Evolutionary conservation across 345 rosid species (phyloP).

Genomic region (Eucalyptus melliodora): DNA sequence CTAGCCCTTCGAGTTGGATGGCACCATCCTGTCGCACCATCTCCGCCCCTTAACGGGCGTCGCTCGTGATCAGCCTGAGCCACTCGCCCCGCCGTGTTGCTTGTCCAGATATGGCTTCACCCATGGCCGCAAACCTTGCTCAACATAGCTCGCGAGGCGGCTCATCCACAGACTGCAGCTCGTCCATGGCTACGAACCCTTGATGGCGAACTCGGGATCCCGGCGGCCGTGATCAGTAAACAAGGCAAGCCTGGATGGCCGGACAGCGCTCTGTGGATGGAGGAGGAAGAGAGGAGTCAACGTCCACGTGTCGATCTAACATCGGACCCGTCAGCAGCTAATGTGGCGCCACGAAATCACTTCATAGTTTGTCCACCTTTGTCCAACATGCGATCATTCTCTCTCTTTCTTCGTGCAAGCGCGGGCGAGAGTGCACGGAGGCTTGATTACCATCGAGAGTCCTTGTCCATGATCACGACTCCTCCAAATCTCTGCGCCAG

Average conservation of each 20-base stretch:
- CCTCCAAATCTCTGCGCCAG: background rate
- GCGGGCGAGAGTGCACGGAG: background rate
- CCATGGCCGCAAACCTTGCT: background rate
- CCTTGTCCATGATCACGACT: background rate
- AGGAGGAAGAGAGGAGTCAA: background rate
- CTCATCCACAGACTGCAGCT: background rate
- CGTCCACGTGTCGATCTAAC: background rate
- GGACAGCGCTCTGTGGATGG: background rate
- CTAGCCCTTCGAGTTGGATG: background rate
- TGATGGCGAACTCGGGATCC: background rate
- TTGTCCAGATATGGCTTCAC: background rate
- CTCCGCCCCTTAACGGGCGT: background rate
- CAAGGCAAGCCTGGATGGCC: background rate
- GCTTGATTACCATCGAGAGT: background rate
- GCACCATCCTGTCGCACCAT: background rate
- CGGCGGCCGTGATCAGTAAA: background rate
- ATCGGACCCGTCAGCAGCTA: background rate
- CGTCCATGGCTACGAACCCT: background rate
- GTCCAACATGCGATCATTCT: background rate
- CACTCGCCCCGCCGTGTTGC: background rate
- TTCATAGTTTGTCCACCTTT: background rate
- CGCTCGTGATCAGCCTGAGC: background rate
- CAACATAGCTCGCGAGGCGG: background rate
- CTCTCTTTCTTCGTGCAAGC: background rate
- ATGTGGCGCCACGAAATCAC: background rate